A percentile compares a stretch with the other conserved stretches of the same genome.
Conservation (phyloP, 2,329 filamentous ascomycete genomes). For the Penicillium capsulatum region DNA sequence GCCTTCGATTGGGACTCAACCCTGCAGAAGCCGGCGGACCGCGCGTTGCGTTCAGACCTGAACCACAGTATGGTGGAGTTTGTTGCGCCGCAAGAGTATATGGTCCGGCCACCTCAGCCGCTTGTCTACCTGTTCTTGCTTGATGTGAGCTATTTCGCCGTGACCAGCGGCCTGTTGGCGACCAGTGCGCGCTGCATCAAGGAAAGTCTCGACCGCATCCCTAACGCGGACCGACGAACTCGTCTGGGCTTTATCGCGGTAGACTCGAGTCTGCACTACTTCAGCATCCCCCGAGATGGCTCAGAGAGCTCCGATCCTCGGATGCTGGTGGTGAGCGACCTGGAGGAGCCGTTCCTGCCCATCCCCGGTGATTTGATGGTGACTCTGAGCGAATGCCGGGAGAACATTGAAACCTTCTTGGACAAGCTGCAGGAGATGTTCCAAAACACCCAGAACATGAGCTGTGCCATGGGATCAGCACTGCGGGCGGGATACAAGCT, state of each 20-base stretch:
- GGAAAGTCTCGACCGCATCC: constrained; percentile 92
- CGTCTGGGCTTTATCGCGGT: constrained; percentile 92
- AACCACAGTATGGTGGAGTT: constrained; percentile 98
- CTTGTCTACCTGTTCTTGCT: constrained; percentile 94
- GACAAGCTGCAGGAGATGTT: constrained; percentile 94
- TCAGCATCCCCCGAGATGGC: constrained; percentile 83
- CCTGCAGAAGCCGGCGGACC: constrained; percentile 82
- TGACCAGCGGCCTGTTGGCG: constrained; percentile 84
- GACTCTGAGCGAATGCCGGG: constrained; percentile 79
- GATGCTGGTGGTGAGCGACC: constrained; percentile 90
- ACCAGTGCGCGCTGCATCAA: constrained; percentile 90
- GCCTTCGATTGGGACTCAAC: constrained; percentile 97
- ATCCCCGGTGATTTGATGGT: constrained; percentile 89
- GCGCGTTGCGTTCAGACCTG: constrained; percentile 86
- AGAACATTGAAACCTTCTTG: constrained; percentile 88
- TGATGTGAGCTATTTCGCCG: constrained; percentile 85
- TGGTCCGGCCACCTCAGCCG: constrained; percentile 95
- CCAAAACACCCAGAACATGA: constrained; percentile 82
- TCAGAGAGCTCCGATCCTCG: constrained; percentile 79
- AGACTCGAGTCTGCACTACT: constrained; percentile 92
- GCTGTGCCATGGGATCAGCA: constrained; percentile 92
- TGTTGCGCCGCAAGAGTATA: constrained; percentile 97
- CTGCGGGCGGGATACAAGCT: constrained; percentile 91
- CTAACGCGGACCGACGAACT: constrained; percentile 92
- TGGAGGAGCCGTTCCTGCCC: constrained; percentile 94